Evolutionary conservation across 768 basidiomycete genomes (phyloP).

Genomic region (Phlebiopsis gigantea): DNA sequence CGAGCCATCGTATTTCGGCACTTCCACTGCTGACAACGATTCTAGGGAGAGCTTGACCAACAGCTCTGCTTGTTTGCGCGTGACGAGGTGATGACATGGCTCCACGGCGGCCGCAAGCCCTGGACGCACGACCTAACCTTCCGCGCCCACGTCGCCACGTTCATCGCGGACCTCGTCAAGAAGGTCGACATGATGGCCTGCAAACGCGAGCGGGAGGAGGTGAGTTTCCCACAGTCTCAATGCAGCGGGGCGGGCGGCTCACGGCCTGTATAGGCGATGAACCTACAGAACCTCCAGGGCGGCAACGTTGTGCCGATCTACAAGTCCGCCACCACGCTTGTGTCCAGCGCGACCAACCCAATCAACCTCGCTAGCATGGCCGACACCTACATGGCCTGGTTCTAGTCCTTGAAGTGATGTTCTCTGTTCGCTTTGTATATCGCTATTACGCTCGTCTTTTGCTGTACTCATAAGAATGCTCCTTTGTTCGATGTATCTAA

Average conservation of each 20-base stretch:
- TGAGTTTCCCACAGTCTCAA: slow-evolving; percentile 22
- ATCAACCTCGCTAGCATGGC: slow-evolving; percentile 80
- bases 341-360: slow-evolving; percentile 84
- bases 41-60: slow-evolving; percentile 86
- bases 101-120: slow-evolving; percentile 38
- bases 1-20: background rate
- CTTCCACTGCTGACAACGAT: background rate
- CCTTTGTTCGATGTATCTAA: background rate
- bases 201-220: slow-evolving; percentile 81
- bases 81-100: slow-evolving; percentile 86
- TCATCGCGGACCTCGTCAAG: slow-evolving; percentile 69
- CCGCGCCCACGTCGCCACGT: slow-evolving; percentile 49
- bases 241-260: background rate
- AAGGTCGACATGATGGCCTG: slow-evolving; percentile 82
- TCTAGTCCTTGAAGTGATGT: slow-evolving; percentile 32
- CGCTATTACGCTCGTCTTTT: background rate
- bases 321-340: slow-evolving; percentile 77
- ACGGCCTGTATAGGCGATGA: slow-evolving; percentile 23
- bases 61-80: slow-evolving; percentile 87
- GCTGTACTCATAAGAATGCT: background rate
- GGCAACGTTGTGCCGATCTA: slow-evolving; percentile 50
- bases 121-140: slow-evolving; percentile 55
- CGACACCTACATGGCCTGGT: slow-evolving; percentile 85
- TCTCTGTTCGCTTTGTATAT: background rate
- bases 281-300: slow-evolving; percentile 29